A percentile compares a stretch with the other conserved stretches of the same genome.
phyloP scores from a whole-genome alignment of 140 eudicot species.

The Erigeron philadelphicus region DNA sequence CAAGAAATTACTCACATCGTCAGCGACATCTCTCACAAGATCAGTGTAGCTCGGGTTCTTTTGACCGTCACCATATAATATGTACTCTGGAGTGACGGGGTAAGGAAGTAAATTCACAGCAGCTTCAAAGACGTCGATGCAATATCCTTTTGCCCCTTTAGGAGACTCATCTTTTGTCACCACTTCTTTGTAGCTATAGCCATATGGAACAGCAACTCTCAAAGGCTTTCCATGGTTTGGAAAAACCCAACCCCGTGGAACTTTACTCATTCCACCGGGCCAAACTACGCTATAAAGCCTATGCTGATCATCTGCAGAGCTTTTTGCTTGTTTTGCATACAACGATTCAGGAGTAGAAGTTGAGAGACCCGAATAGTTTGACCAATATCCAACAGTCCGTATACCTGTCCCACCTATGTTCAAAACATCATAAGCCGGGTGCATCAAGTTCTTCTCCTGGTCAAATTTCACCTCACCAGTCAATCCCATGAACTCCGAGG shows the following conservation, averaged over 20 bases:
- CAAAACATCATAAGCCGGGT: conserved; percentile 30
- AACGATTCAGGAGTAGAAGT: conserved; percentile 23
- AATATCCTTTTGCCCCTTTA: conserved; percentile 29
- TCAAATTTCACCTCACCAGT: conserved; percentile 30
- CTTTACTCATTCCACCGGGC: conserved; percentile 30
- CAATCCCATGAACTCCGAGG: conserved; percentile 24
- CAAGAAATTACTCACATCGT: conserved; percentile 18
- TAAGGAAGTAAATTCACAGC: conserved; percentile 36
- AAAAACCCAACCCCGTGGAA: conserved; percentile 35
- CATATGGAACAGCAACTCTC: conserved; percentile 26
- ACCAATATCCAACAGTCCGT: conserved; percentile 33
- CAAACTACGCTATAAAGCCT: conserved; percentile 28
- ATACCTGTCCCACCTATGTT: conserved; percentile 32
- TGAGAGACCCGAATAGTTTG: conserved; percentile 30
- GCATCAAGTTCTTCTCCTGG: conserved; percentile 15
- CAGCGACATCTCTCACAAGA: conserved; percentile 30
- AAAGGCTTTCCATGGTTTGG: conserved; percentile 27
- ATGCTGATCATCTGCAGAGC: conserved; percentile 5
- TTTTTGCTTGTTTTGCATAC: conserved; percentile 6
- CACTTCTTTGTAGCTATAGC: conserved; percentile 25
- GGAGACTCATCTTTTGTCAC: conserved; percentile 22
- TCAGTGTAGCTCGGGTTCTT: conserved; percentile 26
- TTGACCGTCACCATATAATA: conserved; percentile 30
- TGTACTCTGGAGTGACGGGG: conserved; percentile 26
- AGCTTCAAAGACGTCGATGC: conserved; percentile 40